phyloP scores from a whole-genome alignment of 352 stramenopile species.

The Pythium dissotocum region DNA sequence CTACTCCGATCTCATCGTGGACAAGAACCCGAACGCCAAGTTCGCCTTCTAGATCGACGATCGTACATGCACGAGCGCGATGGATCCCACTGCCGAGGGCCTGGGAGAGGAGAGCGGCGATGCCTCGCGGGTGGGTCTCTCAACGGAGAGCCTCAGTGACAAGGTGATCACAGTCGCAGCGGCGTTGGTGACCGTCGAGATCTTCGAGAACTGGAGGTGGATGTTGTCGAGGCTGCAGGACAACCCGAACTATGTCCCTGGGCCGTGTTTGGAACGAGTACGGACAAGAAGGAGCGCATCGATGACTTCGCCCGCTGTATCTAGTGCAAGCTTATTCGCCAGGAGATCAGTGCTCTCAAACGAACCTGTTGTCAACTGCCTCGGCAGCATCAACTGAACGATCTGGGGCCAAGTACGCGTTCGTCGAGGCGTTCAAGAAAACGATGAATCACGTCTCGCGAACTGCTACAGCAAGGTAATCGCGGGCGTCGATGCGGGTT shows the following conservation, averaged over 20 bases:
- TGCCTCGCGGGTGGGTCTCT: constrained; percentile 68
- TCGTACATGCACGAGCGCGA: constrained; percentile 56
- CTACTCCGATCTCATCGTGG: constrained; percentile 62
- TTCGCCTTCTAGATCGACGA: constrained; percentile 55
- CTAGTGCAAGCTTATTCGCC: constrained; percentile 63
- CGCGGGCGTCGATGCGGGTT: not conserved
- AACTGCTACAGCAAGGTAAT: constrained; percentile 14
- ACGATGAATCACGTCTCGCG: constrained; percentile 69
- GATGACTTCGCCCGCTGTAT: constrained; percentile 66
- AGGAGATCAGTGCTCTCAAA: constrained; percentile 53
- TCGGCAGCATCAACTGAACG: constrained; percentile 55
- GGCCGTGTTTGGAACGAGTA: constrained; percentile 51
- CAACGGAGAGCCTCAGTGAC: constrained; percentile 75
- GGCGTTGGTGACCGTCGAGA: constrained; percentile 65
- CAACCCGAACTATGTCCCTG: constrained; percentile 33
- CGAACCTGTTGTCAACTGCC: constrained; percentile 47
- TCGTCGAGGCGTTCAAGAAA: constrained; percentile 60
- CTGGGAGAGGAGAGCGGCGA: constrained; percentile 68
- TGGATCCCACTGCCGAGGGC: constrained; percentile 57
- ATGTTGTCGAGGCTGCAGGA: constrained; percentile 57
- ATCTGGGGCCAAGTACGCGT: constrained; percentile 82
- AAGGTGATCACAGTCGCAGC: constrained; percentile 63
- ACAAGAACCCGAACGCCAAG: constrained; percentile 67
- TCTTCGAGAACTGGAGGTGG: constrained; percentile 75
- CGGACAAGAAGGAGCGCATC: constrained; percentile 72